Evolutionary conservation across 2,329 filamentous ascomycete genomes (phyloP).

Genomic region (Periconia sp.): DNA sequence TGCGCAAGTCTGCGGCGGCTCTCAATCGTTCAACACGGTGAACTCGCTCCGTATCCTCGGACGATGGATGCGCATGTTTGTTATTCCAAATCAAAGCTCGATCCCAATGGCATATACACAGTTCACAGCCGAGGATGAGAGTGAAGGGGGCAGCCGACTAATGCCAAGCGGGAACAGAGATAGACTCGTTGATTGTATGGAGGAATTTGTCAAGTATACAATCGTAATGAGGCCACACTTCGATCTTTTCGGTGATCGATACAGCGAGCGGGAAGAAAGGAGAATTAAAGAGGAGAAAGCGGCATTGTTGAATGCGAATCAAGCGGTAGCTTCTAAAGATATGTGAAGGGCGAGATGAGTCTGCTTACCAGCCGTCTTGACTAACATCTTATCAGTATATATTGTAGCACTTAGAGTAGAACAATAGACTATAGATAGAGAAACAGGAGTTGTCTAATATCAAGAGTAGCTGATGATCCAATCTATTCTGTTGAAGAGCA

Average conservation of each 20-base stretch:
- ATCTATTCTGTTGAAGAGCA: too few species aligned
- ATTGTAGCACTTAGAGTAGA: too few species aligned
- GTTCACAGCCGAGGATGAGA: constrained; percentile 55
- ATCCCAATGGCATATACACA: constrained; percentile 66
- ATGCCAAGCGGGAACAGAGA: constrained; percentile 60
- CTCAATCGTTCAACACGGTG: constrained; percentile 68
- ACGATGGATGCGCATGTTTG: constrained; percentile 71
- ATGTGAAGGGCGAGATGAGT: too few species aligned
- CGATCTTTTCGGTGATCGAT: constrained; percentile 63
- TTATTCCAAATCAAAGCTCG: constrained; percentile 66
- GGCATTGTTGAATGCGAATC: too few species aligned
- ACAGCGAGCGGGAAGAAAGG: constrained; percentile 65
- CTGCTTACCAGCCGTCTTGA: too few species aligned
- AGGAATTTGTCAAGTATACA: constrained; percentile 71
- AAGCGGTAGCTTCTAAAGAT: too few species aligned
- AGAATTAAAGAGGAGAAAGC: too few species aligned
- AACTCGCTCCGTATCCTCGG: constrained; percentile 67
- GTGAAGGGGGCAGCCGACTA: constrained; percentile 52
- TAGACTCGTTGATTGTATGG: constrained; percentile 66
- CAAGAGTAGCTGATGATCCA: too few species aligned
- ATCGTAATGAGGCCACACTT: constrained; percentile 65
- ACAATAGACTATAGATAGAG: too few species aligned
- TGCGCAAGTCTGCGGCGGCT: constrained; percentile 65
- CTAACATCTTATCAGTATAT: too few species aligned
- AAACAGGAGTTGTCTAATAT: too few species aligned